phyloP scores from a whole-genome alignment of 2,329 filamentous ascomycete species.

The Pleurostoma richardsiae region DNA sequence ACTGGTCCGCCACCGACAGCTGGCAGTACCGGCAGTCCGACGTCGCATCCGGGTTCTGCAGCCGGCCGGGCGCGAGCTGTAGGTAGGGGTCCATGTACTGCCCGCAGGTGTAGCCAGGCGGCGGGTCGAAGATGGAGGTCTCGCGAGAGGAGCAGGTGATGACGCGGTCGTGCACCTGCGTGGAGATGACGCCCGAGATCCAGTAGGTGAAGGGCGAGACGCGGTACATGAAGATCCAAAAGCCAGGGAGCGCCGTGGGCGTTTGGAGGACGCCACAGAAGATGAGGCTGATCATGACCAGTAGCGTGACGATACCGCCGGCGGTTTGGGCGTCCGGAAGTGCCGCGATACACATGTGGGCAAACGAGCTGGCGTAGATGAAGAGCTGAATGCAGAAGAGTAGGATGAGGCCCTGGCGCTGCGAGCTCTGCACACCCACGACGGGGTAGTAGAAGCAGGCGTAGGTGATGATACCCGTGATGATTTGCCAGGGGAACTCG shows the following conservation, averaged over 20 bases:
- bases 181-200: constrained; percentile 63
- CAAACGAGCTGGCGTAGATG: constrained; percentile 67
- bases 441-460: constrained; percentile 66
- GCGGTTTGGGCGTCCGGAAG: constrained; percentile 66
- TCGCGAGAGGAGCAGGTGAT: constrained; percentile 52
- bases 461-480: constrained; percentile 60
- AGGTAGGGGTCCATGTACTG: constrained; percentile 59
- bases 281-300: constrained; percentile 53
- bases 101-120: constrained; percentile 55
- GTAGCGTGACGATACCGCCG: constrained; percentile 54
- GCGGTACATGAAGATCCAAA: constrained; percentile 77
- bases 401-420: constrained; percentile 60
- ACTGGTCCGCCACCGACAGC: constrained; percentile 59
- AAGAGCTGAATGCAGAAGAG: constrained; percentile 62
- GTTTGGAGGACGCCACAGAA: constrained; percentile 63
- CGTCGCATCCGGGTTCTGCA: constrained; percentile 57
- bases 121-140: constrained; percentile 59
- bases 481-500: constrained; percentile 66
- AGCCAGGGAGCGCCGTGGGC: constrained; percentile 54
- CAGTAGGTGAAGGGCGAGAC: constrained; percentile 64
- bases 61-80: constrained; percentile 41
- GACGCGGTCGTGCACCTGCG: constrained; percentile 51
- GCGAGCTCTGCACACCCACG: constrained; percentile 38
- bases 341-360: constrained; percentile 68
- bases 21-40: constrained; percentile 62